Evolutionary conservation across 2,329 filamentous ascomycete genomes (phyloP), one percentile per base, ranked within the genome.

Genomic region (Paecilomyces sp.): DNA sequence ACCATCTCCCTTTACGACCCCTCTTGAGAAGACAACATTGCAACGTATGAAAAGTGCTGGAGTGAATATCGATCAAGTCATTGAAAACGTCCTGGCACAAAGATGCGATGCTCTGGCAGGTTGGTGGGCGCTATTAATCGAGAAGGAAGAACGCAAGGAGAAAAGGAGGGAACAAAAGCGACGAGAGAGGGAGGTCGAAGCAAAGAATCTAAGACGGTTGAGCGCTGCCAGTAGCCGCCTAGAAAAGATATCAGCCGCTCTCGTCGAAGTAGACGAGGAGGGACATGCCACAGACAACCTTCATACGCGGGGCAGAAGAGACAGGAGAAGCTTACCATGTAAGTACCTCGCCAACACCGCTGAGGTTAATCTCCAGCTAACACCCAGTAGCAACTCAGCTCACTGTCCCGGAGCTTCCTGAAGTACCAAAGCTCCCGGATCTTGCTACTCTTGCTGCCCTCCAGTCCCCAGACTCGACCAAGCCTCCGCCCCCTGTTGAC

Each of bases 111-210:
- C 88, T 5, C 79, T 99, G 55, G 91, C 92, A 56, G 94, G 94
- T 5, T 99, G 94, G 94, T 99, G 94, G 94, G 90, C 91, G 2
- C 76, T 99, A 30, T 78, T 99, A 47, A 86, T 97, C 9, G 94
- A 97, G 70, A 99, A 97, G 73, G 94, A 99, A 71, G 86, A 92
- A 71, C 86, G 92, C 8, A 99, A 99, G 74, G 88, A 92, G 64
- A 83, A 79, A 62, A 83, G 92, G 62, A 82, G 88, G 63, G 92
- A 97, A 68, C 85, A 86, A 57, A 97, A 93, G 71, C 85, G 93
- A 8, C 91, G 84, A 70, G 92, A 97, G 71, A 87, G 86, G 66
- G 92, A 99, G 68, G 82, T 84, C 1, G 91, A 97, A 68, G 86
- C 86, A 59, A 88, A 91, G 71, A 90, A 86, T 62, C 81, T 94